Conservation (phyloP, 2,329 filamentous ascomycete species). For the Pestalotiopsis sp. region DNA sequence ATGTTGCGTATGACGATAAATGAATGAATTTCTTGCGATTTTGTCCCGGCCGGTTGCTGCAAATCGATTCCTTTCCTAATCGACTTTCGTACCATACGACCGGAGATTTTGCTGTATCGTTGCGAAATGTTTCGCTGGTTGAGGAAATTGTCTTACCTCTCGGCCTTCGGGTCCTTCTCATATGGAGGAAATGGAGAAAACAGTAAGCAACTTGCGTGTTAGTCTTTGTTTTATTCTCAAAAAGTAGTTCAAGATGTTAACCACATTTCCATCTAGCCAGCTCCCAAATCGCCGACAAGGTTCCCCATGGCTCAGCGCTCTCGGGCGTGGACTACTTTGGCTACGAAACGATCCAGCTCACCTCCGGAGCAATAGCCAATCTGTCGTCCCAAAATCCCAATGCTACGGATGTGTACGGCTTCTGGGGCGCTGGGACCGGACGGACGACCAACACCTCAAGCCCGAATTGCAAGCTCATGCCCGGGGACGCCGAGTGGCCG, state of each 20-base stretch:
- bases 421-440: no score
- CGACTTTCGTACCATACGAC: no score
- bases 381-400: not conserved
- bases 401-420: not conserved
- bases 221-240: not conserved
- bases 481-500: slow-evolving; percentile 33
- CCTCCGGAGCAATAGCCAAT: not conserved
- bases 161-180: not conserved
- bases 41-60: no score
- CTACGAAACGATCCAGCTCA: not conserved
- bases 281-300: not conserved
- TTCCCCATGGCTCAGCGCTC: not conserved
- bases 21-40: no score
- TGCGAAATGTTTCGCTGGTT: not conserved
- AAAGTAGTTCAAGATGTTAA: not conserved
- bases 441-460: not conserved
- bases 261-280: not conserved
- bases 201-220: not conserved
- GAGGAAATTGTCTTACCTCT: not conserved
- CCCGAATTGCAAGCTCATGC: slow-evolving; percentile 32
- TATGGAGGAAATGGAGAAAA: not conserved
- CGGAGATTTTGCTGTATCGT: no score
- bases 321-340: not conserved
- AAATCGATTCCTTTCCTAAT: no score
- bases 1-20: no score